phyloP scores from a whole-genome alignment of 2,329 filamentous ascomycete species.

The Aspergillus texensis region DNA sequence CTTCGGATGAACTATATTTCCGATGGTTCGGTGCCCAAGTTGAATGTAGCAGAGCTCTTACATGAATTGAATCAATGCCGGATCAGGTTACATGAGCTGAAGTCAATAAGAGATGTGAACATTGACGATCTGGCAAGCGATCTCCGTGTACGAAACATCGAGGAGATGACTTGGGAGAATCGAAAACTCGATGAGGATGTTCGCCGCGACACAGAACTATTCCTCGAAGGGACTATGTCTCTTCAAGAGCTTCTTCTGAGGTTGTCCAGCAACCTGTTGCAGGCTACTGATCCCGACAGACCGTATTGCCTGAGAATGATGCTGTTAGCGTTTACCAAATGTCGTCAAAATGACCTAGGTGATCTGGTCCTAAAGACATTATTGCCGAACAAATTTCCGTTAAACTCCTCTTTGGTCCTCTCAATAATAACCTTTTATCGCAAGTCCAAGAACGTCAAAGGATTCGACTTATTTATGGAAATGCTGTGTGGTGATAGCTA shows the following conservation, averaged over 20 bases:
- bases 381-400: constrained; percentile 40
- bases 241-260: constrained; percentile 40
- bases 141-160: constrained; percentile 24
- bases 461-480: constrained; percentile 44
- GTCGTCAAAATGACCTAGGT: constrained; percentile 43
- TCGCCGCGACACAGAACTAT: constrained; percentile 32
- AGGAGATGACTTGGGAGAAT: constrained; percentile 21
- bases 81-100: constrained; percentile 34
- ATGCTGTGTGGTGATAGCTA: constrained; percentile 40
- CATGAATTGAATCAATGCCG: constrained; percentile 37
- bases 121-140: constrained; percentile 38
- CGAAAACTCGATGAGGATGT: constrained; percentile 32
- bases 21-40: constrained; percentile 31
- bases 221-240: constrained; percentile 32
- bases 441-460: constrained; percentile 43
- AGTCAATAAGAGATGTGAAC: constrained; percentile 24
- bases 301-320: constrained; percentile 36
- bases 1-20: constrained; percentile 34
- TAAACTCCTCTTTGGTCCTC: constrained; percentile 40
- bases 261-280: constrained; percentile 39
- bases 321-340: constrained; percentile 41
- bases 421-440: constrained; percentile 41
- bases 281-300: constrained; percentile 40
- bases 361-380: constrained; percentile 42
- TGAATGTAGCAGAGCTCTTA: constrained; percentile 37